These are phyloP conservation scores for Oxalis stricta DNA, from an alignment of 441 rosid species.

Conservation along the genomic window DNA sequence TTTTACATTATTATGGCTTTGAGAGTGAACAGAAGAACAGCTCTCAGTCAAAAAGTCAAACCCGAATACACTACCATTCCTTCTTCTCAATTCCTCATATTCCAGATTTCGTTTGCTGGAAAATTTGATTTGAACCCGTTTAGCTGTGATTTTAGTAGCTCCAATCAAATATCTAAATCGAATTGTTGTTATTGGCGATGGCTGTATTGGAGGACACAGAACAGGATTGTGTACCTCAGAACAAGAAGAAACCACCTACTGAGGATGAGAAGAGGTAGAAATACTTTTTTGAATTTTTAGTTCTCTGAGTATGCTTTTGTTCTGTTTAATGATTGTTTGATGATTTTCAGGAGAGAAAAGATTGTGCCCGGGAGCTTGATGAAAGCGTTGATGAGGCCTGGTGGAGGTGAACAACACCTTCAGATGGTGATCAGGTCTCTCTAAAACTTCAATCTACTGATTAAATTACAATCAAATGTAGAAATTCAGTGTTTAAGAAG, in stretches of 20 bases:
- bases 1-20: too few species aligned
- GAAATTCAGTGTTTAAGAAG: too few species aligned
- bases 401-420: constrained; percentile 76
- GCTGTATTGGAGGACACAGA: constrained; percentile 22
- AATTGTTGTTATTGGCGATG: constrained; percentile 21
- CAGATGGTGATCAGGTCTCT: constrained; percentile 89
- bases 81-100: too few species aligned
- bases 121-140: too few species aligned
- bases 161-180: too few species aligned
- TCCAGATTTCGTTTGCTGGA: too few species aligned
- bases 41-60: too few species aligned
- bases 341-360: constrained; percentile 65
- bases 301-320: background rate
- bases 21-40: too few species aligned
- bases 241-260: constrained; percentile 49
- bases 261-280: constrained; percentile 51
- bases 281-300: background rate
- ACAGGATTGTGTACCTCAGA: constrained; percentile 18
- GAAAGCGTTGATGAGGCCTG: constrained; percentile 89
- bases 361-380: constrained; percentile 81
- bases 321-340: background rate
- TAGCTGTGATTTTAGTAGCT: too few species aligned
- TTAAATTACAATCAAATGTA: too few species aligned
- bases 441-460: too few species aligned
- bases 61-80: too few species aligned